Evolutionary conservation across 352 stramenopile species (phyloP), one percentile per base, ranked within the genome.

Genomic region (Pythium phragmiticola): DNA sequence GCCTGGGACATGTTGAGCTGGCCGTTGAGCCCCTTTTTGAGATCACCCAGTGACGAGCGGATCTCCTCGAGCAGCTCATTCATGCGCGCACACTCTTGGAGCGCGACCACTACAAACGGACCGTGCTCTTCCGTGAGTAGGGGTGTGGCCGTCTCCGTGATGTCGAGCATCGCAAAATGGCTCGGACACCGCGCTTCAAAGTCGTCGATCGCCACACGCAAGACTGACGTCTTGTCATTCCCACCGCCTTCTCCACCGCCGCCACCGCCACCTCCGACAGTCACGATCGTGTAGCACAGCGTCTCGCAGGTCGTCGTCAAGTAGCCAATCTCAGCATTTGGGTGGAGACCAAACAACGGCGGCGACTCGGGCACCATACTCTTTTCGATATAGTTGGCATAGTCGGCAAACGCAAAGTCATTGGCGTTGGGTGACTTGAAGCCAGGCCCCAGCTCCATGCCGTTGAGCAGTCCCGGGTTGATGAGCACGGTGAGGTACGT

Each of bases 1-100:
- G 88, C 74, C 59, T 96, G 87, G 13, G 89, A 97, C 90, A 98
- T 98, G 82, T 98, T 98, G 13, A 98, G 79, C 65, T 98, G 90
- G 3, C 94, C 95, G 58, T 98, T 98, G 4, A 98, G 75, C 34
- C 94, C 95, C 62, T 98, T 98, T 66, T 98, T 97, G 43, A 98
- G 74, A 52, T 98, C 95, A 1, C 87, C 73, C 9, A 98, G 75
- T 3, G 92, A 97, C 36, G 86, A 77, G 21, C 85, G 82, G 60
- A 98, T 98, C 66, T 97, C 91, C 58, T 90, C 82, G 9, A 98
- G 68, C 34, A 98, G 74, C 12, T 83, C 84, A 62, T 98, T 98
- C 95, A 98, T 98, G 16, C 93, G 87, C 42, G 78, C 85, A 75
- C 92, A 98, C 66, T 98, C 96, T 75, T 99, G 96, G 37, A 98